phyloP scores from a whole-genome alignment of 148 eudicot genomes.

The Polygonum maritimum region DNA sequence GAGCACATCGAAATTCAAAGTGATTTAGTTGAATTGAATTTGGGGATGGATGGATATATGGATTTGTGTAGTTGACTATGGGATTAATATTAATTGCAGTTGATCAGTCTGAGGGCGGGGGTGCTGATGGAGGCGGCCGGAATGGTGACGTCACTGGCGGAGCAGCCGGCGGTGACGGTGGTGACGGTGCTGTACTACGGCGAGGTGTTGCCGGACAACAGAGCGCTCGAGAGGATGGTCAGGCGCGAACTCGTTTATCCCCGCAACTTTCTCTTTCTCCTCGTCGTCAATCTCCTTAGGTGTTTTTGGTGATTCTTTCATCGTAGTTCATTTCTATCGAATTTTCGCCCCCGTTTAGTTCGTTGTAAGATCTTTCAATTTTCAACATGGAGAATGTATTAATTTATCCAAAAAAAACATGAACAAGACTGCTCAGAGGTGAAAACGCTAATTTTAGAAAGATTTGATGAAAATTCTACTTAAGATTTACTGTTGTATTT shows the following conservation, averaged over 20 bases:
- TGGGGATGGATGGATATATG: too few species aligned
- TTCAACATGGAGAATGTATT: too few species aligned
- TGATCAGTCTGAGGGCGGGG: conserved; percentile 20
- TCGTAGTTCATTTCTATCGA: too few species aligned
- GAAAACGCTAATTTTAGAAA: too few species aligned
- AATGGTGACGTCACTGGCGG: conserved; percentile 28
- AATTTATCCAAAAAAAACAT: too few species aligned
- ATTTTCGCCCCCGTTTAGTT: too few species aligned
- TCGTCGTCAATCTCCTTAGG: conserved; percentile 42
- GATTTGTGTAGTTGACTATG: too few species aligned
- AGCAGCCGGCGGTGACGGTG: conserved; percentile 34
- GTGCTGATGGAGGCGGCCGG: conserved; percentile 34
- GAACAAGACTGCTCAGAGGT: too few species aligned
- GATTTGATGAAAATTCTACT: too few species aligned
- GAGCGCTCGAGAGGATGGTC: conserved; percentile 32
- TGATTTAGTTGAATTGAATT: too few species aligned
- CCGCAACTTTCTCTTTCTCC: conserved; percentile 38
- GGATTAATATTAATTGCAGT: conserved; percentile 18
- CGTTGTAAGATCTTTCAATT: too few species aligned
- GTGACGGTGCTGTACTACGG: conserved; percentile 43
- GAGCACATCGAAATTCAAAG: neutral
- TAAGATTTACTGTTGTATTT: too few species aligned
- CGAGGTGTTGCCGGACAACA: conserved; percentile 38
- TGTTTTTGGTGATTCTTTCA: conserved; percentile 29
- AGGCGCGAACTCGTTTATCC: conserved; percentile 38